Conservation (phyloP, 129 eudicot species). For the Saposhnikovia divaricata region DNA sequence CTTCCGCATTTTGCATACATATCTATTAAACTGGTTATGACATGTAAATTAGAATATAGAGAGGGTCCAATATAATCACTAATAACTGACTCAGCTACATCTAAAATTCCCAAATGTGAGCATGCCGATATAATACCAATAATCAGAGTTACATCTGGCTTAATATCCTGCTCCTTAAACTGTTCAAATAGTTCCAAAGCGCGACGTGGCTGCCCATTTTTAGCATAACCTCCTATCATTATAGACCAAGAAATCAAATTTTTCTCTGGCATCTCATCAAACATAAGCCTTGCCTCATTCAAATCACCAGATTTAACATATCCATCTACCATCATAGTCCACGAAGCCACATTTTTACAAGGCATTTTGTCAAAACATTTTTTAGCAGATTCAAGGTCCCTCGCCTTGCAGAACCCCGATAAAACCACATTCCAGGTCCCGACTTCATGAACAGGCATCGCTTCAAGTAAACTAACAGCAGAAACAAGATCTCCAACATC, state of each 20-base stretch:
- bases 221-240: constrained; percentile 51
- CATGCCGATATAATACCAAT: constrained; percentile 42
- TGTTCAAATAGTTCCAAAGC: constrained; percentile 39
- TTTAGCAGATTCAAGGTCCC: constrained; percentile 33
- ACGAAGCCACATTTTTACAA: constrained; percentile 36
- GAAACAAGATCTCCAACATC: constrained; percentile 22
- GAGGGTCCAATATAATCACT: constrained; percentile 25
- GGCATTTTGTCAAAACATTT: constrained; percentile 30
- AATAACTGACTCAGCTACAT: constrained; percentile 34
- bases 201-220: constrained; percentile 34
- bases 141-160: constrained; percentile 45
- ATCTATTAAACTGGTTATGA: constrained; percentile 40
- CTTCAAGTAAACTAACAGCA: constrained; percentile 25
- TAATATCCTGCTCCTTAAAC: constrained; percentile 28
- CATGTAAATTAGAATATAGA: constrained; percentile 25
- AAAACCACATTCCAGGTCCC: constrained; percentile 47
- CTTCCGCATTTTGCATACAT: constrained; percentile 60
- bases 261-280: constrained; percentile 46
- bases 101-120: constrained; percentile 47
- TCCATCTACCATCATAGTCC: constrained; percentile 60
- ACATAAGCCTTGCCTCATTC: constrained; percentile 32
- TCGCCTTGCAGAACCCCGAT: constrained; percentile 33
- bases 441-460: constrained; percentile 25
- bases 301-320: constrained; percentile 43
- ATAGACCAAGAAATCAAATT: constrained; percentile 46